Conservation (phyloP, 345 rosid species). For the Isatis tinctoria region DNA sequence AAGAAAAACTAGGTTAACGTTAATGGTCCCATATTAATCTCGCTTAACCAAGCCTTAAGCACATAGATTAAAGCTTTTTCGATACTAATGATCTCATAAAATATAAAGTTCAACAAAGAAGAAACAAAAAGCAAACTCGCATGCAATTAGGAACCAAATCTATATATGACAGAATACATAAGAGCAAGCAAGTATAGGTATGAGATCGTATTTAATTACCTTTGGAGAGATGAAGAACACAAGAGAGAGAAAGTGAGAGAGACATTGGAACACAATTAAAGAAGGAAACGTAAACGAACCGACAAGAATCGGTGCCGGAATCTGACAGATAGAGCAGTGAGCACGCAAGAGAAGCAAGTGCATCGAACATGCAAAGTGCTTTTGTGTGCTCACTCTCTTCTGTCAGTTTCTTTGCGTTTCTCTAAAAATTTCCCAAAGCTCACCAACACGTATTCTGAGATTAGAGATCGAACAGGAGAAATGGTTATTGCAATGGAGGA, state of each 20-base stretch:
- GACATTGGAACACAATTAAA: neutral
- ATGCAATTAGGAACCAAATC: slow-evolving; percentile 16
- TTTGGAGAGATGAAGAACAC: slow-evolving; percentile 1
- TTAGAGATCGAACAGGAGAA: neutral
- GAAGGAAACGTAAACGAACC: slow-evolving; percentile 33
- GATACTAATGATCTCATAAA: slow-evolving; percentile 31
- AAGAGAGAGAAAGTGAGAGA: neutral
- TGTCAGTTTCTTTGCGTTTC: slow-evolving; percentile 68
- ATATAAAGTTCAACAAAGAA: slow-evolving; percentile 22
- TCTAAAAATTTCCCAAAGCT: slow-evolving; percentile 7
- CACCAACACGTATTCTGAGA: neutral
- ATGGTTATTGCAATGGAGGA: neutral
- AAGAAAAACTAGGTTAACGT: slow-evolving; percentile 33
- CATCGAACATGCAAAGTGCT: slow-evolving; percentile 60
- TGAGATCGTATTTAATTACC: neutral
- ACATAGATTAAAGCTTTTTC: slow-evolving; percentile 29
- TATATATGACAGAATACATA: neutral
- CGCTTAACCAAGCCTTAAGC: slow-evolving; percentile 45
- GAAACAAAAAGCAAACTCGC: neutral
- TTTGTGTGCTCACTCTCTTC: slow-evolving; percentile 99
- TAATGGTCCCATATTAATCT: slow-evolving; percentile 52
- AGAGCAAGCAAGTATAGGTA: neutral
- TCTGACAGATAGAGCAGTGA: slow-evolving; percentile 94
- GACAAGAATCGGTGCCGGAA: slow-evolving; percentile 48
- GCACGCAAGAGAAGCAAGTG: slow-evolving; percentile 81